These are phyloP conservation scores for Helichrysum umbraculigerum DNA, from an alignment of 129 eudicot genomes.

Conservation along the genomic window DNA sequence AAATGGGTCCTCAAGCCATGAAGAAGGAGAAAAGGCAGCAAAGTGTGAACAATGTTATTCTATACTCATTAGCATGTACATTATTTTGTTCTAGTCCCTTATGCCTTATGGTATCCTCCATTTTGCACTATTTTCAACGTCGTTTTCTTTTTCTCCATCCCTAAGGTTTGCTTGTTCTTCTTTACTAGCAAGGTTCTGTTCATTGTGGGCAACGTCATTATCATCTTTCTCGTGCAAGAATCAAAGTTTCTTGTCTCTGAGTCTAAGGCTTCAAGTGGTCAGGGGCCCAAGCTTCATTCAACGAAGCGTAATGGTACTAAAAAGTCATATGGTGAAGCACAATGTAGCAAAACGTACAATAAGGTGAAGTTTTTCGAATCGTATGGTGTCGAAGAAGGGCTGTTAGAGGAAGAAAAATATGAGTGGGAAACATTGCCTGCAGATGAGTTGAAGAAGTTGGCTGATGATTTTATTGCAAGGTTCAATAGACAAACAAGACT, in stretches of 20 bases:
- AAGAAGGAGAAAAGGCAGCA: constrained; percentile 57
- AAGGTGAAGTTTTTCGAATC: neutral
- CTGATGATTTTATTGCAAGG: constrained; percentile 46
- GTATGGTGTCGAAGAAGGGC: neutral
- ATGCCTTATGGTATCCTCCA: constrained; percentile 59
- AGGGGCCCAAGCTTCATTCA: too few species aligned
- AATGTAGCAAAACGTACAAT: too few species aligned
- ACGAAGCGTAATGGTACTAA: too few species aligned
- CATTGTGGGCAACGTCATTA: constrained; percentile 55
- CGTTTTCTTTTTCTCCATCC: constrained; percentile 42
- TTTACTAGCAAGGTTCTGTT: constrained; percentile 52
- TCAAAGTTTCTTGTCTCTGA: constrained; percentile 32
- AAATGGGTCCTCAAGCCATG: constrained; percentile 28
- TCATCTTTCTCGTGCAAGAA: constrained; percentile 54
- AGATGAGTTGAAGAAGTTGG: constrained; percentile 40
- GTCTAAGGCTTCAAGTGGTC: neutral
- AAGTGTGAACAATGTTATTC: constrained; percentile 33
- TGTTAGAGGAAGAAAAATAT: neutral
- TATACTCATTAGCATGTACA: constrained; percentile 50
- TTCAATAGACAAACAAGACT: constrained; percentile 43
- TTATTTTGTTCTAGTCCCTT: constrained; percentile 52
- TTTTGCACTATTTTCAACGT: constrained; percentile 39
- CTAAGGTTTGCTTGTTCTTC: constrained; percentile 40
- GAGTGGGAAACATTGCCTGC: constrained; percentile 2
- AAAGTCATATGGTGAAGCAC: too few species aligned